Conservation (phyloP, 306 rosid species). For the Bauhinia variegata region DNA sequence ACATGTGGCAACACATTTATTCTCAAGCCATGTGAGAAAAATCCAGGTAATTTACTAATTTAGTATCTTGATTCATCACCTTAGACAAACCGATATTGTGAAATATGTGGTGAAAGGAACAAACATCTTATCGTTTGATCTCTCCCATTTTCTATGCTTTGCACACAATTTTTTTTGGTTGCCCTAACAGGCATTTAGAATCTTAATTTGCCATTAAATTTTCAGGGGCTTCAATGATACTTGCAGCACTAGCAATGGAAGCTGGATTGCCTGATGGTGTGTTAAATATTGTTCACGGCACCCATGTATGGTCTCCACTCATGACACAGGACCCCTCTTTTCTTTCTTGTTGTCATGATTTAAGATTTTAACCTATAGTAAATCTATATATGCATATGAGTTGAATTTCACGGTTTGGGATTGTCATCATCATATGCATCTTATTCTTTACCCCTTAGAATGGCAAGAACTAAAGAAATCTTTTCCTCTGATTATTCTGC, state of each 20-base stretch:
- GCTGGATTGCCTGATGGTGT: constrained; percentile 84
- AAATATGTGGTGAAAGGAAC: neutral
- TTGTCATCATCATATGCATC: neutral
- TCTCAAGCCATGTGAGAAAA: constrained; percentile 71
- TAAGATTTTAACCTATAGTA: constrained; percentile 1
- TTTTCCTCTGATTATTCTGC: neutral
- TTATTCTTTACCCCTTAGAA: neutral
- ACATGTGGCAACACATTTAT: constrained; percentile 79
- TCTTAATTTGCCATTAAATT: constrained; percentile 32
- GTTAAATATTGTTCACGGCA: constrained; percentile 72
- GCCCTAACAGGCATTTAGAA: neutral
- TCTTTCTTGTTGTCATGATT: constrained; percentile 6
- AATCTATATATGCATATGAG: constrained; percentile 2
- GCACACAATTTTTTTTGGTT: neutral
- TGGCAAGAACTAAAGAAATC: neutral
- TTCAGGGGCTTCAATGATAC: constrained; percentile 69
- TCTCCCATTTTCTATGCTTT: neutral
- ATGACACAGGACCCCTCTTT: constrained; percentile 7
- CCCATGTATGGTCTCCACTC: constrained; percentile 51
- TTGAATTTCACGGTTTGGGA: constrained; percentile 2
- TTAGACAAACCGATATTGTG: neutral
- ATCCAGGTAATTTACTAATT: constrained; percentile 55
- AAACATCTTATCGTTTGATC: neutral
- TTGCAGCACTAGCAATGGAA: constrained; percentile 70
- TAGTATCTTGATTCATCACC: constrained; percentile 14